Evolutionary conservation across 2,329 filamentous ascomycete genomes (phyloP), one percentile per base, ranked within the genome.

Genomic region (Talaromyces funiculosus): DNA sequence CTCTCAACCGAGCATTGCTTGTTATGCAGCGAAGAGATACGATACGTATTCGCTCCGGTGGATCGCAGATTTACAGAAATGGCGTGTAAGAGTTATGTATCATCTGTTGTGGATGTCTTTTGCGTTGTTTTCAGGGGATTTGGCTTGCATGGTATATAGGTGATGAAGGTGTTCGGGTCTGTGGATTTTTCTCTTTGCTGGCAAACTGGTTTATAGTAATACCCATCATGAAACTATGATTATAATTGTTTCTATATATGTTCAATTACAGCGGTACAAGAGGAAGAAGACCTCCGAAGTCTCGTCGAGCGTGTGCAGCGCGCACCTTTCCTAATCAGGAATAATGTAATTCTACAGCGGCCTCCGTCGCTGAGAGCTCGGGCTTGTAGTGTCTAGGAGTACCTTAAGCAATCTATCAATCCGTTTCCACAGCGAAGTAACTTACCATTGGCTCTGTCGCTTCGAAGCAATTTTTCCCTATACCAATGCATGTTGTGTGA

Each of bases 1-100:
- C 87, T 16, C 81, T 99, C 31, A 92, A 92, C 66, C 81, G 93
- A 67, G 90, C 93, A 0, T 74, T 99, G 67, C 86, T 93, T 78
- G 84, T 97, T 16, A 77, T 99, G 76, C 90, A 95, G 73, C 82
- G 92, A 69, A 84, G 92, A 66, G 93, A 97, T 68, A 96, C 90
- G 1, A 71, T 82, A 24, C 76, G 79, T 60, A 77, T 82, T 61
- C 75, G 80, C 59, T 78, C 76, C 38, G 79, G 78, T 54, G 79
- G 79, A 4, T 77, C 75, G 16, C 79, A 80, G 67, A 74, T 81
- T 57, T 80, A 79, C 67, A 75, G 79, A 31, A 75, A 77, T 64
- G 75, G 77, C 61, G 75, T 77, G 56, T 80, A 66, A 69, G n/a
- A 4, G 14, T 51, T 20, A 51, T 58, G 33, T 51, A 49, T 18